Conservation (phyloP, 2,329 filamentous ascomycete genomes). For the Diaporthe sp. region DNA sequence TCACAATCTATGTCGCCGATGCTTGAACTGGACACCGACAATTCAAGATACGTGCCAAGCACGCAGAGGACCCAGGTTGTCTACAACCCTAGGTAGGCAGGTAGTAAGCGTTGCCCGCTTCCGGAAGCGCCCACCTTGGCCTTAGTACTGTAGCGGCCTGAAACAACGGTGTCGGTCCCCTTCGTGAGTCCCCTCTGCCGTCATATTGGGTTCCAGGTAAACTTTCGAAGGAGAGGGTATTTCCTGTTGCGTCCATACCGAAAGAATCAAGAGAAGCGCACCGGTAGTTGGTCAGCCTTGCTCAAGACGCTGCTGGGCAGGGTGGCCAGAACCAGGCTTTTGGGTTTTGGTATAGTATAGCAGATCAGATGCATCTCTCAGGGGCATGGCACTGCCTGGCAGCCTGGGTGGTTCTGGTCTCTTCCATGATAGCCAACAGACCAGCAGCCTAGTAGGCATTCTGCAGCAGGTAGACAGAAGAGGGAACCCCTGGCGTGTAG, state of each 20-base stretch:
- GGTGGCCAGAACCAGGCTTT: too few species aligned
- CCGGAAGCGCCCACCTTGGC: not conserved
- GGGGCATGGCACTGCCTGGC: conserved; percentile 8
- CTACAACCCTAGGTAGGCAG: not conserved
- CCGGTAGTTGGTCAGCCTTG: not conserved
- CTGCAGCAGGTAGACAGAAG: not conserved
- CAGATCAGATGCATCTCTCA: conserved; percentile 26
- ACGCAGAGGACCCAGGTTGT: not conserved
- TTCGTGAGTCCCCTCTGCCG: conserved; percentile 1
- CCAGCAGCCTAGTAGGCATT: not conserved
- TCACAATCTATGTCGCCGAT: not conserved
- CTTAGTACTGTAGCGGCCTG: not conserved
- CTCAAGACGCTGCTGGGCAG: not conserved
- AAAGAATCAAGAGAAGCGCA: not conserved
- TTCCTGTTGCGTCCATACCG: not conserved
- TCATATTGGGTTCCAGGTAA: not conserved
- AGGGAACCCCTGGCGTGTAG: not conserved
- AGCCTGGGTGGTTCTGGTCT: conserved; percentile 11
- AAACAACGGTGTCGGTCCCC: conserved; percentile 9
- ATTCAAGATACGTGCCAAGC: not conserved
- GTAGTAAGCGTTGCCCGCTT: not conserved
- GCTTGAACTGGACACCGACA: conserved; percentile 14
- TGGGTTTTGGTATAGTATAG: not conserved
- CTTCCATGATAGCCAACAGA: conserved; percentile 15
- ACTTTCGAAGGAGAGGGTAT: not conserved